Conservation (phyloP, 78 protist genomes). For the Dictyostelium purpureum region DNA sequence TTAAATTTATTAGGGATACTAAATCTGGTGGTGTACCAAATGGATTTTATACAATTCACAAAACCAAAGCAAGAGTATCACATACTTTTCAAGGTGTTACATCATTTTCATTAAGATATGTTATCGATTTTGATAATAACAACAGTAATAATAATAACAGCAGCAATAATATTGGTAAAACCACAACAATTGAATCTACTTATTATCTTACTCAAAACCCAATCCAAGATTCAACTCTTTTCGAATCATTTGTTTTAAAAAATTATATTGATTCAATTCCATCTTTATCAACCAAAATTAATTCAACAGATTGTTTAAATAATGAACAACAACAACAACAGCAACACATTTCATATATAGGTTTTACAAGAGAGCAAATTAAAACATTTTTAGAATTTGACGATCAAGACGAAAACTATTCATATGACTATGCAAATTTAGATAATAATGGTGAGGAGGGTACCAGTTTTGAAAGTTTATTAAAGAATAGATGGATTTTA, state of each 20-base stretch:
- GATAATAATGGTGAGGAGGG: not conserved
- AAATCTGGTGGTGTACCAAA: conserved; percentile 16
- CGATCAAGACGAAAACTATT: not conserved
- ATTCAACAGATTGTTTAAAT: not conserved
- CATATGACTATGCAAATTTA: not conserved
- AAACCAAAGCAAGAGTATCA: conserved; percentile 32
- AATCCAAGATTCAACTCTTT: conserved; percentile 12
- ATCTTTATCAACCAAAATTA: not conserved
- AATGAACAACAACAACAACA: not conserved
- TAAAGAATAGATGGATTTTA: not conserved
- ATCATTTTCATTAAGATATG: conserved; percentile 17
- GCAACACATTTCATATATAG: not conserved
- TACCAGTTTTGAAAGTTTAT: not conserved
- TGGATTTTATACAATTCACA: conserved; percentile 66
- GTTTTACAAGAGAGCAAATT: conserved; percentile 5
- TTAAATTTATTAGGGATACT: conserved; percentile 38
- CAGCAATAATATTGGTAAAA: not conserved
- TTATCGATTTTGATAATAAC: not conserved
- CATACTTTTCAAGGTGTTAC: conserved; percentile 68
- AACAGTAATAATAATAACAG: not conserved
- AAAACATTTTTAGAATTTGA: conserved; percentile 3
- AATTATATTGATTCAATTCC: conserved; percentile 32
- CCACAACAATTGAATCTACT: not conserved
- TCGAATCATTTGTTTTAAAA: conserved; percentile 52
- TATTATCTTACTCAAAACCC: conserved; percentile 34